phyloP scores from a whole-genome alignment of 495 filamentous ascomycete genomes.

The Elaphomyces granulatus region DNA sequence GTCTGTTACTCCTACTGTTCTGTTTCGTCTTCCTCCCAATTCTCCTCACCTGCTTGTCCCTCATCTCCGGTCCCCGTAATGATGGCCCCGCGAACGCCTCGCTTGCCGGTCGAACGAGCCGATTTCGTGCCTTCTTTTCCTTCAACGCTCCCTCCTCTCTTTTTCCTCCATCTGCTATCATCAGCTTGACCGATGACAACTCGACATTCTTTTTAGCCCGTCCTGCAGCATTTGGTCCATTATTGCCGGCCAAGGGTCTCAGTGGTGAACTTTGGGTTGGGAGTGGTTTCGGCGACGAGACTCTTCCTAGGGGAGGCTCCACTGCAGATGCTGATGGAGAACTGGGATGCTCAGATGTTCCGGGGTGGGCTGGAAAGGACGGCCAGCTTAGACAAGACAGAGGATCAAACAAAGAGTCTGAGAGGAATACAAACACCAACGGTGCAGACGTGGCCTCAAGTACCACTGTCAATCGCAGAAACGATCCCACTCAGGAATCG shows the following conservation, averaged over 20 bases:
- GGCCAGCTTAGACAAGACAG: slow-evolving; percentile 21
- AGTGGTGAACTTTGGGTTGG: slow-evolving; percentile 84
- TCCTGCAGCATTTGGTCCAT: slow-evolving; percentile 84
- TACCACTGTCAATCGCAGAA: neutral
- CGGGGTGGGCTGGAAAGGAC: slow-evolving; percentile 61
- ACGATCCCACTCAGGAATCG: slow-evolving; percentile 5
- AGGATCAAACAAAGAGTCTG: slow-evolving; percentile 2
- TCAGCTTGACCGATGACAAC: slow-evolving; percentile 94
- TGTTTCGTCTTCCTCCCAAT: slow-evolving; percentile 41
- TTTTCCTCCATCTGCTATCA: slow-evolving; percentile 87
- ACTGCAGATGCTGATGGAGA: slow-evolving; percentile 54
- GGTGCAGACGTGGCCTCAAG: slow-evolving; percentile 16
- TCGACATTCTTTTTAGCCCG: slow-evolving; percentile 90
- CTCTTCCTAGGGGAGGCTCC: slow-evolving; percentile 41
- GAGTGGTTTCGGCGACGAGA: slow-evolving; percentile 72
- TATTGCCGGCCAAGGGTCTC: slow-evolving; percentile 57
- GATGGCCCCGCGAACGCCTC: slow-evolving; percentile 19
- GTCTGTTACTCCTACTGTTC: slow-evolving; percentile 36
- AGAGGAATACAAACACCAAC: slow-evolving; percentile 2
- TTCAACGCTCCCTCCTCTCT: slow-evolving; percentile 59
- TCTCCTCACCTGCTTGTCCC: slow-evolving; percentile 37
- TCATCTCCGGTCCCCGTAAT: slow-evolving; percentile 25
- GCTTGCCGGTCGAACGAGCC: slow-evolving; percentile 25
- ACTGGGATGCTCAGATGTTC: slow-evolving; percentile 95
- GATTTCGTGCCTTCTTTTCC: slow-evolving; percentile 43